Conservation (phyloP, 768 basidiomycete species). For the Tricholoma saponaceum region DNA sequence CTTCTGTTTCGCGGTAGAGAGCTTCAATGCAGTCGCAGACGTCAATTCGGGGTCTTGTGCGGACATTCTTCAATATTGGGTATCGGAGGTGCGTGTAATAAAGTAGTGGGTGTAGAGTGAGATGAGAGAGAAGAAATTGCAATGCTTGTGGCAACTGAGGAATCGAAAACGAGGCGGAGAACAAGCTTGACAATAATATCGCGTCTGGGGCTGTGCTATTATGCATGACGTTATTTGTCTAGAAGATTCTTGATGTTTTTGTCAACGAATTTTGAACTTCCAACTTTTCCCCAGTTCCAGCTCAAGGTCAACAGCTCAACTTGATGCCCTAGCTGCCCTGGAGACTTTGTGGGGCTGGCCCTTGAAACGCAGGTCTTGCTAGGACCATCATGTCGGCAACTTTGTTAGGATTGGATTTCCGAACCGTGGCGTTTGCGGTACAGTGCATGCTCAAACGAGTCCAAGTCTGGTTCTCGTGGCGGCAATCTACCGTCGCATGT, state of each 20-base stretch:
- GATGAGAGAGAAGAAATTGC: neutral
- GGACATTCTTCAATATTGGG: conserved; percentile 19
- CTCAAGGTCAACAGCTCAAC: too few species aligned
- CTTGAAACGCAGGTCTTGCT: too few species aligned
- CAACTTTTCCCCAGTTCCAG: too few species aligned
- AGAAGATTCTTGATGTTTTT: neutral
- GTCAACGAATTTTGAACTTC: too few species aligned
- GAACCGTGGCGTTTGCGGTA: too few species aligned
- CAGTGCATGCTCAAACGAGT: too few species aligned
- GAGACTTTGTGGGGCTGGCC: too few species aligned
- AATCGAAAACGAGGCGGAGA: neutral
- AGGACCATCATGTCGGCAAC: too few species aligned
- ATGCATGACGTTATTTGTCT: neutral
- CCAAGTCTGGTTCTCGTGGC: too few species aligned
- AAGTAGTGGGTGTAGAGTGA: neutral
- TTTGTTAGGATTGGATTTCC: too few species aligned
- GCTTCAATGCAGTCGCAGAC: conserved; percentile 39
- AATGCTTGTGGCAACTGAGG: neutral
- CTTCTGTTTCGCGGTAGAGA: conserved; percentile 59
- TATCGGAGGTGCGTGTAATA: neutral
- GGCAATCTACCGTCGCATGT: too few species aligned
- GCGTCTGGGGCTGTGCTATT: neutral
- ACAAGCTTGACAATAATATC: neutral
- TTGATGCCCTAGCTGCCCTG: too few species aligned
- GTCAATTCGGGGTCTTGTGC: conserved; percentile 16